phyloP scores from a whole-genome alignment of 75 land plant genomes.

The Ceratopteris richardii region DNA sequence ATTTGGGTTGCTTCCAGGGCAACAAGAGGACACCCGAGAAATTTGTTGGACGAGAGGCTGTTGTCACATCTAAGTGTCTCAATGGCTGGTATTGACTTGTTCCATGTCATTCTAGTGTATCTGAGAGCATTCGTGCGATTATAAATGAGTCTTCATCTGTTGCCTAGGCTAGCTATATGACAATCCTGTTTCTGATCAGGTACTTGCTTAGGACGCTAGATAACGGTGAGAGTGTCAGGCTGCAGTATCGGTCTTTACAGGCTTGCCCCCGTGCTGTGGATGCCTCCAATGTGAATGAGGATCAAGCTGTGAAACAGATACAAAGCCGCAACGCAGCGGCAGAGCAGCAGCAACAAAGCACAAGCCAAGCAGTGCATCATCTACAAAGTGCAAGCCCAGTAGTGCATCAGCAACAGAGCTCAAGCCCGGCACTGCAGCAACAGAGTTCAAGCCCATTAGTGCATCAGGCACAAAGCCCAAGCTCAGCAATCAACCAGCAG shows the following conservation, averaged over 20 bases:
- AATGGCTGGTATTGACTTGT: constrained; percentile 69
- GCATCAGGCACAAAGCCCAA: too few relatives aligned
- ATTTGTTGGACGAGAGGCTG: constrained; percentile 87
- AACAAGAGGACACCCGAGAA: constrained; percentile 85
- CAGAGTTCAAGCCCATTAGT: too few relatives aligned
- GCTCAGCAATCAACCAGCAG: too few relatives aligned
- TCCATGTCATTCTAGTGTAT: background rate
- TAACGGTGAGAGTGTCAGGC: constrained; percentile 68
- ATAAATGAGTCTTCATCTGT: background rate
- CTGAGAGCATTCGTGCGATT: background rate
- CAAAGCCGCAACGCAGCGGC: too few relatives aligned
- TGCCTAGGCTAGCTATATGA: too few relatives aligned
- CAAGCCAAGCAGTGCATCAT: too few relatives aligned
- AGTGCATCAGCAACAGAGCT: too few relatives aligned
- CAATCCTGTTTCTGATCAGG: constrained; percentile 35
- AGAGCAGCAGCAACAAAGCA: too few relatives aligned
- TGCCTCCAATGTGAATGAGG: constrained; percentile 17
- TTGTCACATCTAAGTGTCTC: constrained; percentile 76
- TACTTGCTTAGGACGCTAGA: constrained; percentile 77
- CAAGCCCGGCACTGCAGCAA: too few relatives aligned
- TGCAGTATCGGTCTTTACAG: constrained; percentile 80
- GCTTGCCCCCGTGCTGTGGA: constrained; percentile 14
- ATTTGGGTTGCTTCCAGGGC: constrained; percentile 48
- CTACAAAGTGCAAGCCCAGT: too few relatives aligned
- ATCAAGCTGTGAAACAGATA: too few relatives aligned